Base-by-base conservation (phyloP, 495 filamentous ascomycete species). In the Hypoxylon perforatum region DNA sequence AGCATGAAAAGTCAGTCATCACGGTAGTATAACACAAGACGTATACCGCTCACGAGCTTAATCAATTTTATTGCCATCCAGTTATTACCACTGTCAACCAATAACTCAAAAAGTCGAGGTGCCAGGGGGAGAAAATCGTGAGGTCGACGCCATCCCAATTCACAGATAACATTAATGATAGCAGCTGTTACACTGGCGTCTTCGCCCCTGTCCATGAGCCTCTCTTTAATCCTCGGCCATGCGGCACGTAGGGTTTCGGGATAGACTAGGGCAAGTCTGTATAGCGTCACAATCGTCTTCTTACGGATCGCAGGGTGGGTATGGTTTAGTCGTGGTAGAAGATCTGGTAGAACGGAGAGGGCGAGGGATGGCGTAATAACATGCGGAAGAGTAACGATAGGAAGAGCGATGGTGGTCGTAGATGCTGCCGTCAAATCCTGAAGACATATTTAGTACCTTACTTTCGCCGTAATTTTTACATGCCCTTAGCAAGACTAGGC, bases 11-110 rank as follows among this genome's bases (percentile, higher is more conserved):
- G 73, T 78, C 41, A 79, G 74, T 19, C 18, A 49, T 30, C 30
- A 50, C 15, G 14, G 12, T 4, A 53, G 9, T 14, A n/a, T 38
- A 17, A 21, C 2, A 21, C 23, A 14, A 23, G 7, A 30, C 6
- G 4, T 36, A 60, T 7, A 12, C 45, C 15, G 78, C 88, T 61
- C 72, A 95, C 93, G 50, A 99, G 85, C 75, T 99, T 99, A 73
- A 99, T 99, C 55, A 98, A 86, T 70, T 99, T 99, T 73, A 99
- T 98, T 30, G 93, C 94, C 94, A 99, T 98, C 95, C 95, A 99
- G 78, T 99, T 99, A 74, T 99, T 98, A 5, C 90, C 91, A 28
- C 92, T 87, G 51, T 94, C 91, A n/a, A 97, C 93, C 9, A 99
- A 80, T 10, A 99, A 81, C 53, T 96, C 92, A 65, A 98, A 99